Evolutionary conservation across 805 yeast species (phyloP).

Genomic region (Pichia sporocuriosa): DNA sequence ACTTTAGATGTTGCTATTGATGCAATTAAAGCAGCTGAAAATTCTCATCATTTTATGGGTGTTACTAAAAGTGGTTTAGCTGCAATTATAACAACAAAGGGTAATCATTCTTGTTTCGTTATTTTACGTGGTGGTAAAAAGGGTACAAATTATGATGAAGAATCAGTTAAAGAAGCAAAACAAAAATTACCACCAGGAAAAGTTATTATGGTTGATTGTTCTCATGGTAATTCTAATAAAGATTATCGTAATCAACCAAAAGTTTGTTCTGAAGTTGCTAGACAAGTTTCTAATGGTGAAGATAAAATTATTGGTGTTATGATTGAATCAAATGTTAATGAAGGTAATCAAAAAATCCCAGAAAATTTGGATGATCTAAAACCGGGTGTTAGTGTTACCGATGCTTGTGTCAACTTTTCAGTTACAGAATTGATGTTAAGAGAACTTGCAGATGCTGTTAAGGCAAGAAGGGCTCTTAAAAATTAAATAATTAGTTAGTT

Average conservation of each 20-base stretch:
- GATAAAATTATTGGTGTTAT: conserved; percentile 79
- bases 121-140: conserved; percentile 93
- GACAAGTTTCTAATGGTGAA: conserved; percentile 79
- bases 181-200: conserved; percentile 41
- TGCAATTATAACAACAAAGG: conserved; percentile 93
- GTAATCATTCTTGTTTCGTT: conserved; percentile 90
- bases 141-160: conserved; percentile 87
- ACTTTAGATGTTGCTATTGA: conserved; percentile 87
- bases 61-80: conserved; percentile 97
- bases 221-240: conserved; percentile 94
- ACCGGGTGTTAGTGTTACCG: conserved; percentile 96
- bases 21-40: conserved; percentile 87
- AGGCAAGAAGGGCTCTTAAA: conserved; percentile 55
- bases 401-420: conserved; percentile 93
- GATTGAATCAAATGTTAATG: conserved; percentile 90
- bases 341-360: conserved; percentile 85
- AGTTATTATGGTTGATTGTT: conserved; percentile 89
- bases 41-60: conserved; percentile 92
- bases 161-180: conserved; percentile 70
- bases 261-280: conserved; percentile 77
- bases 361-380: conserved; percentile 52
- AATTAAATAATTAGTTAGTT: too few species aligned
- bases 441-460: conserved; percentile 76
- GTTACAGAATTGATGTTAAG: conserved; percentile 76
- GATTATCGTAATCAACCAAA: conserved; percentile 93